Conservation (phyloP, 306 rosid genomes). For the Sindora glabra region DNA sequence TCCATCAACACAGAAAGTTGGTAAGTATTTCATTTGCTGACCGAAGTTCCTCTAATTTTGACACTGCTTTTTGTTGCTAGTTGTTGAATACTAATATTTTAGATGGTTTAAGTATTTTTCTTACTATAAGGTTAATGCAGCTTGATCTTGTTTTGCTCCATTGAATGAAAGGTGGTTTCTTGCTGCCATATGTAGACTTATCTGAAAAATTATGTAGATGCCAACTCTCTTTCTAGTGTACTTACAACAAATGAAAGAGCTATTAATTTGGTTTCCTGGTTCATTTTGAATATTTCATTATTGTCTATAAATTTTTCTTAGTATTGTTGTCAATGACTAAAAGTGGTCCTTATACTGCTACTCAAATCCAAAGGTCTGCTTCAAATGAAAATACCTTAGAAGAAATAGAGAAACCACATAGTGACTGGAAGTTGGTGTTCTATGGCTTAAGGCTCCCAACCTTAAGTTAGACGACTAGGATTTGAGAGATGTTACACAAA, state of each 20-base stretch:
- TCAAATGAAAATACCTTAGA: too few relatives aligned
- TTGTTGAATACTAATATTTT: constrained; percentile 1
- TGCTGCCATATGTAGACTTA: not conserved
- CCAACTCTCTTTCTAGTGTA: not conserved
- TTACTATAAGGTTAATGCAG: not conserved
- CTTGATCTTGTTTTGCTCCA: not conserved
- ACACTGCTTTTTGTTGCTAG: constrained; percentile 5
- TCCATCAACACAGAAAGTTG: constrained; percentile 19
- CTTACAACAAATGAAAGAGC: not conserved
- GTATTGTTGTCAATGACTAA: not conserved
- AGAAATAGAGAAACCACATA: not conserved
- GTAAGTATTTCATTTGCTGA: constrained; percentile 26
- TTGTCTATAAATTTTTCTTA: not conserved
- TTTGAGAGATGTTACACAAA: too few relatives aligned
- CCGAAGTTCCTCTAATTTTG: not conserved
- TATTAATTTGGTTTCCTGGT: not conserved
- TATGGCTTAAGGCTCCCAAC: too few relatives aligned
- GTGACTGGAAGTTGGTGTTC: not conserved
- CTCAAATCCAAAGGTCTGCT: too few relatives aligned
- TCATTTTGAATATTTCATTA: not conserved
- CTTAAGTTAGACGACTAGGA: too few relatives aligned
- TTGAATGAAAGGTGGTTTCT: constrained; percentile 5
- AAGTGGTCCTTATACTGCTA: not conserved
- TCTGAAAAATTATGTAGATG: not conserved
- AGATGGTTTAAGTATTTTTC: not conserved